These are phyloP conservation scores for Neurospora pannonica DNA, from an alignment of 495 filamentous ascomycete species.

Conservation along the genomic window DNA sequence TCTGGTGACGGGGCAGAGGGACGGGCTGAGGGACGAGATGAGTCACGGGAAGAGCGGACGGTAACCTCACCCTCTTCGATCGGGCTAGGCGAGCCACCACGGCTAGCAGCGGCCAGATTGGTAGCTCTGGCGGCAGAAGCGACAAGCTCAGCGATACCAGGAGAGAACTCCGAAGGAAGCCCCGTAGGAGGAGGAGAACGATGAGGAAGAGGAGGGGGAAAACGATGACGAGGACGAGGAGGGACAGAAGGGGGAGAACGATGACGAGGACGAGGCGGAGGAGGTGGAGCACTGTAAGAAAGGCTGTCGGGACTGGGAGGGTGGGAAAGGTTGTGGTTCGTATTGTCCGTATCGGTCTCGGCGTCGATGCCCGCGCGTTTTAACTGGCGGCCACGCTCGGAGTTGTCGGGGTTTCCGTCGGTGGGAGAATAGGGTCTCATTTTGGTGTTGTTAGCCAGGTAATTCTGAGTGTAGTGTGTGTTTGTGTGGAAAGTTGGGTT, in stretches of 20 bases:
- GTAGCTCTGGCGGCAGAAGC: neutral
- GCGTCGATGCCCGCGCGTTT: neutral
- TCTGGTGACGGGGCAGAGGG: neutral
- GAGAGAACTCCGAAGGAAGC: neutral
- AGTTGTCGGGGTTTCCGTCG: neutral
- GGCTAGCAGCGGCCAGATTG: neutral
- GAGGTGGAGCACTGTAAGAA: neutral
- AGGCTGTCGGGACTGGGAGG: neutral
- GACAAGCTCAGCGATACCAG: neutral
- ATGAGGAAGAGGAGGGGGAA: neutral
- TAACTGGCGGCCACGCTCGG: neutral
- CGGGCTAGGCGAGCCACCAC: neutral
- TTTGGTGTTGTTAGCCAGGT: neutral
- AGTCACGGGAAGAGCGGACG: neutral
- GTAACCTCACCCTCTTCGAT: neutral
- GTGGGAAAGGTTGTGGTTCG: neutral
- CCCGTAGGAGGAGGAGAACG: neutral
- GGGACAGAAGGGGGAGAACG: neutral
- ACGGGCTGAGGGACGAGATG: neutral
- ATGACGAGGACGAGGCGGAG: neutral
- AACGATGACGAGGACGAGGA: too few relatives aligned
- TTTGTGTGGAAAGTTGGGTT: neutral
- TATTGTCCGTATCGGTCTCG: neutral
- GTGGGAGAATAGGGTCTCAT: neutral
- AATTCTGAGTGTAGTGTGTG: neutral